Conservation (phyloP, 106 monocot species). For the Hemerocallis citrina region DNA sequence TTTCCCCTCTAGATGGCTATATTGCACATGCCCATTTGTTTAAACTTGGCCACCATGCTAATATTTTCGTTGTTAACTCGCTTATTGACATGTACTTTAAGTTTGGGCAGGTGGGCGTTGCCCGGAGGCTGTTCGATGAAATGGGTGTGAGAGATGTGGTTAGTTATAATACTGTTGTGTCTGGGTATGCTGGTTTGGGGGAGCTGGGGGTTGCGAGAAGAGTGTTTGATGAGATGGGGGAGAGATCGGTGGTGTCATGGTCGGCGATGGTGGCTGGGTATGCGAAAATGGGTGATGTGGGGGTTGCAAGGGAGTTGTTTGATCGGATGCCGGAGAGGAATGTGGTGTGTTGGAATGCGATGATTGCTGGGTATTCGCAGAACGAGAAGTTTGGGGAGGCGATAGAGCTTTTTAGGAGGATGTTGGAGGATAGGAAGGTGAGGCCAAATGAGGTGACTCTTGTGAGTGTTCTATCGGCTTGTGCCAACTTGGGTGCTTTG, state of each 20-base stretch:
- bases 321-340: conserved; percentile 15
- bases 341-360: conserved; percentile 28
- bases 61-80: conserved; percentile 19
- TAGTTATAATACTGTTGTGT: conserved; percentile 19
- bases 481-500: conserved; percentile 27
- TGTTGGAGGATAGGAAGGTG: background rate
- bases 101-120: conserved; percentile 9
- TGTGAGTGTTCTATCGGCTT: conserved; percentile 27
- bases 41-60: conserved; percentile 6
- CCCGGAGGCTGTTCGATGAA: conserved; percentile 25
- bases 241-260: conserved; percentile 24
- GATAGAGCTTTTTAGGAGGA: background rate
- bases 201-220: conserved; percentile 7
- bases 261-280: conserved; percentile 18
- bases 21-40: conserved; percentile 10
- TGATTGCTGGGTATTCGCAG: conserved; percentile 23
- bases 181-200: conserved; percentile 10
- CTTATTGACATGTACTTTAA: conserved; percentile 32
- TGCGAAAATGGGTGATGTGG: conserved; percentile 3
- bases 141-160: conserved; percentile 22
- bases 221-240: conserved; percentile 21
- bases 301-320: conserved; percentile 17
- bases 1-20: conserved; percentile 2
- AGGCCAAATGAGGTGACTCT: conserved; percentile 23
- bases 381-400: conserved; percentile 12